Conservation (phyloP, 352 stramenopile genomes). For the Globisporangium irregulare region DNA sequence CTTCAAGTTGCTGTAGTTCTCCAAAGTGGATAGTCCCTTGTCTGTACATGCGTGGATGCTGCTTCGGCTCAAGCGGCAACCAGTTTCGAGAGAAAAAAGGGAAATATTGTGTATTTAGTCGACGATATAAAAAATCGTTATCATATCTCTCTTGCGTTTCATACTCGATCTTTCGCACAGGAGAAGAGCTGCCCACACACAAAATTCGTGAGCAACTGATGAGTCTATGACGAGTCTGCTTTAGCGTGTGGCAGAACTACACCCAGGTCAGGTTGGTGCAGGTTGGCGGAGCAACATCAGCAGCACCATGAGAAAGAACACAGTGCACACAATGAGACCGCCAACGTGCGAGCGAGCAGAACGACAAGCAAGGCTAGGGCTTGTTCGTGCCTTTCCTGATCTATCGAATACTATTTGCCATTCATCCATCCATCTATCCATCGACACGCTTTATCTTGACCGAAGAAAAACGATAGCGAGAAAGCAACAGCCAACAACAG, state of each 20-base stretch:
- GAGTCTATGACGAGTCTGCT: background rate
- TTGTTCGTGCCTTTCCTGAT: background rate
- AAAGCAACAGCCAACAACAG: background rate
- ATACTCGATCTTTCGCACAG: background rate
- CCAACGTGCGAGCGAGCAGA: background rate
- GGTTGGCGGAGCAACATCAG: background rate
- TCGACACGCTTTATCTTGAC: conserved; percentile 4
- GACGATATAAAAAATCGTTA: background rate
- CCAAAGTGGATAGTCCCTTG: background rate
- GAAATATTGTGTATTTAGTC: background rate
- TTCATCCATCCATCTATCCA: background rate
- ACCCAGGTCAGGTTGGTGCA: background rate
- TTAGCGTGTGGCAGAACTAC: background rate
- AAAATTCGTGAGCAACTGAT: background rate
- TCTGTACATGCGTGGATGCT: background rate
- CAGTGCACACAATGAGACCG: background rate
- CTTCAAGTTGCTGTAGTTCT: background rate
- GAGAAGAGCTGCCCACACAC: no score
- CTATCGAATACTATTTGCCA: conserved; percentile 1
- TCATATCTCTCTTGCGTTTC: background rate
- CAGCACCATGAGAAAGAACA: background rate
- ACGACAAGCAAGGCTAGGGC: background rate
- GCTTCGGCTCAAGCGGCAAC: background rate
- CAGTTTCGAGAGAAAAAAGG: background rate
- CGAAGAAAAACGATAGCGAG: background rate